Evolutionary conservation across 2,329 filamentous ascomycete genomes (phyloP).

Genomic region (Xylariaceae sp.): DNA sequence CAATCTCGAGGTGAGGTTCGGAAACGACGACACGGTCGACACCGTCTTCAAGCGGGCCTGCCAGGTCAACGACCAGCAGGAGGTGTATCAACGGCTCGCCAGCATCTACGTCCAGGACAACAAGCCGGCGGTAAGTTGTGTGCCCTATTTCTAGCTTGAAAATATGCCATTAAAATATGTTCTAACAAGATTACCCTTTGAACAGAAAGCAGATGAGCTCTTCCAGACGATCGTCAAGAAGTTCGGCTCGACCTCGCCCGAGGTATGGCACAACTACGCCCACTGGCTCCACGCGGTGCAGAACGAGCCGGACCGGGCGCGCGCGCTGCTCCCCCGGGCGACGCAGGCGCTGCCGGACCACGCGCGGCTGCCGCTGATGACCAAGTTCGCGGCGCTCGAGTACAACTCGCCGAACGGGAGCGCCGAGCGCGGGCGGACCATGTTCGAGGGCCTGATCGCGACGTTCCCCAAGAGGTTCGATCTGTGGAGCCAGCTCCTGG

Average conservation of each 20-base stretch:
- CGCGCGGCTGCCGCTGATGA: constrained; percentile 65
- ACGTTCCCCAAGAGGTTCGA: constrained; percentile 86
- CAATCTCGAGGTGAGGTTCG: constrained; percentile 90
- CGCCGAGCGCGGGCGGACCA: constrained; percentile 84
- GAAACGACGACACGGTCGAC: constrained; percentile 74
- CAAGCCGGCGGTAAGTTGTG: constrained; percentile 66
- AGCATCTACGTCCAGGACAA: constrained; percentile 93
- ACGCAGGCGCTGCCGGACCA: constrained; percentile 73
- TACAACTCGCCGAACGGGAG: constrained; percentile 80
- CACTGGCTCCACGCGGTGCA: constrained; percentile 79
- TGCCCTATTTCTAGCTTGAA: constrained; percentile 1
- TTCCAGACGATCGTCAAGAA: constrained; percentile 87
- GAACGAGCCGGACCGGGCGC: constrained; percentile 64
- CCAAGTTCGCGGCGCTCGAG: constrained; percentile 86
- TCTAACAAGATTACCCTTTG: too few relatives aligned
- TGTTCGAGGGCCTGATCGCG: constrained; percentile 82
- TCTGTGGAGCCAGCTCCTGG: constrained; percentile 86
- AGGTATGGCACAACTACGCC: constrained; percentile 91
- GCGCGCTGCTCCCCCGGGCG: constrained; percentile 74
- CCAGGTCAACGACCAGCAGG: constrained; percentile 86
- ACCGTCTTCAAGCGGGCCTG: constrained; percentile 87
- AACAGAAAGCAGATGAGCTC: constrained; percentile 79
- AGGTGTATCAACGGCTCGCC: constrained; percentile 81
- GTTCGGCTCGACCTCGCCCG: constrained; percentile 71
- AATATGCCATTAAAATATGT: constrained; percentile 31